Conservation (phyloP, 1,284 basidiomycete species). For the Stygiomarasmius scandens region DNA sequence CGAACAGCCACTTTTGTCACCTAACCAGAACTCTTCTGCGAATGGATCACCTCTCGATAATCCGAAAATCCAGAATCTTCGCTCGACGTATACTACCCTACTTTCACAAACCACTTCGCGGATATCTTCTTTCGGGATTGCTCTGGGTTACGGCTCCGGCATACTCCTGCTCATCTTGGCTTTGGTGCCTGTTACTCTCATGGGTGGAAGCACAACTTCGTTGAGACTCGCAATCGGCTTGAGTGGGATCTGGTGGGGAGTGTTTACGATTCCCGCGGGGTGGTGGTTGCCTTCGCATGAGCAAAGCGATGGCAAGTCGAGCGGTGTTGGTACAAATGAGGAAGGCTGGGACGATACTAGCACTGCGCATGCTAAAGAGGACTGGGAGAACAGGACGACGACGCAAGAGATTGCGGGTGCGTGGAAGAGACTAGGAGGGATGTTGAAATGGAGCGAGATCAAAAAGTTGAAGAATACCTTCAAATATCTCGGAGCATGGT, state of each 20-base stretch:
- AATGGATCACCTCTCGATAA: neutral
- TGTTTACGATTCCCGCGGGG: conserved; percentile 77
- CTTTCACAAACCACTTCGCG: conserved; percentile 75
- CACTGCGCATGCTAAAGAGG: conserved; percentile 1
- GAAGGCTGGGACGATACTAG: conserved; percentile 18
- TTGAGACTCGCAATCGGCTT: conserved; percentile 79
- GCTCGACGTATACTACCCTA: conserved; percentile 47
- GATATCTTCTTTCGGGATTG: conserved; percentile 83
- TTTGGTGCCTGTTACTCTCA: conserved; percentile 43
- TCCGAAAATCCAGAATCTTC: conserved; percentile 20
- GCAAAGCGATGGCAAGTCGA: conserved; percentile 19
- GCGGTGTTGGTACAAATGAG: conserved; percentile 14
- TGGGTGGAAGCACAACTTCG: conserved; percentile 59
- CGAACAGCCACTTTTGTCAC: conserved; percentile 34
- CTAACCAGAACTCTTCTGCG: conserved; percentile 5
- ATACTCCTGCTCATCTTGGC: conserved; percentile 72
- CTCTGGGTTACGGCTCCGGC: conserved; percentile 80
- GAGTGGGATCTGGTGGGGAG: conserved; percentile 84
- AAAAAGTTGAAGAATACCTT: conserved; percentile 81
- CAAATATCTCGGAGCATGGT: conserved; percentile 87
- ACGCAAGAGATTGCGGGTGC: conserved; percentile 57
- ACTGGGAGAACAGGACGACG: conserved; percentile 16
- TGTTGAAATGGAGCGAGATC: conserved; percentile 73
- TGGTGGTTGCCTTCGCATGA: conserved; percentile 60
- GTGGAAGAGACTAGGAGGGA: conserved; percentile 68